Evolutionary conservation across 1,284 basidiomycete species (phyloP).

Genomic region (Earliella scabrosa): DNA sequence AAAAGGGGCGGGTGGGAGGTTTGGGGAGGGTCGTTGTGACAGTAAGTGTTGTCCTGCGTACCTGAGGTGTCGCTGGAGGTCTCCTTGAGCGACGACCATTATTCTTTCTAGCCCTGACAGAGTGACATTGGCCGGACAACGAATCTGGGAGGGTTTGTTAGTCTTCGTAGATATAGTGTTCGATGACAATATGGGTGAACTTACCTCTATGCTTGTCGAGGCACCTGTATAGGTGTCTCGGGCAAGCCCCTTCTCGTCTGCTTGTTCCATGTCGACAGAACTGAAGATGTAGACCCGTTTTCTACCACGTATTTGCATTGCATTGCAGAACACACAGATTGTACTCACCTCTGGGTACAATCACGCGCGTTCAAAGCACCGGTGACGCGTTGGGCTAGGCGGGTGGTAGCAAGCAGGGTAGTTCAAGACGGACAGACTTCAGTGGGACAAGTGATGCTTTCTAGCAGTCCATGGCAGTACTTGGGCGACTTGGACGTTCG

Average conservation of each 20-base stretch:
- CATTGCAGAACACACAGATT: too few species aligned
- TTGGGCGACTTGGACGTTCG: too few species aligned
- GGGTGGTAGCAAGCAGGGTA: background rate
- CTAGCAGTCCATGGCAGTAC: too few species aligned
- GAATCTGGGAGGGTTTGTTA: slow-evolving; percentile 39
- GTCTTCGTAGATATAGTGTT: background rate
- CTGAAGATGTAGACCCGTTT: background rate
- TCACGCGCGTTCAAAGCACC: background rate
- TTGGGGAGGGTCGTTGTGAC: background rate
- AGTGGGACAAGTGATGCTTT: too few species aligned
- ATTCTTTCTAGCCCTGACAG: slow-evolving; percentile 66
- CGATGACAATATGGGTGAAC: background rate
- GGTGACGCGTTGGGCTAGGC: background rate
- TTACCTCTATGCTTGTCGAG: slow-evolving; percentile 34
- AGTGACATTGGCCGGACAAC: slow-evolving; percentile 50
- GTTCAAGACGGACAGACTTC: background rate
- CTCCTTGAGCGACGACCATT: slow-evolving; percentile 65
- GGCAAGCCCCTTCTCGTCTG: background rate
- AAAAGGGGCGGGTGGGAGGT: background rate
- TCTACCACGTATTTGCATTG: background rate
- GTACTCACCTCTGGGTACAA: too few species aligned
- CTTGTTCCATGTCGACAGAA: background rate
- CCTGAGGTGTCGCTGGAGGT: slow-evolving; percentile 69
- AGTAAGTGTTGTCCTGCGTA: too few species aligned
- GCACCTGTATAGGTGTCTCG: slow-evolving; percentile 32